Base-by-base conservation (phyloP, 345 rosid genomes). In the Linum lewisii region DNA sequence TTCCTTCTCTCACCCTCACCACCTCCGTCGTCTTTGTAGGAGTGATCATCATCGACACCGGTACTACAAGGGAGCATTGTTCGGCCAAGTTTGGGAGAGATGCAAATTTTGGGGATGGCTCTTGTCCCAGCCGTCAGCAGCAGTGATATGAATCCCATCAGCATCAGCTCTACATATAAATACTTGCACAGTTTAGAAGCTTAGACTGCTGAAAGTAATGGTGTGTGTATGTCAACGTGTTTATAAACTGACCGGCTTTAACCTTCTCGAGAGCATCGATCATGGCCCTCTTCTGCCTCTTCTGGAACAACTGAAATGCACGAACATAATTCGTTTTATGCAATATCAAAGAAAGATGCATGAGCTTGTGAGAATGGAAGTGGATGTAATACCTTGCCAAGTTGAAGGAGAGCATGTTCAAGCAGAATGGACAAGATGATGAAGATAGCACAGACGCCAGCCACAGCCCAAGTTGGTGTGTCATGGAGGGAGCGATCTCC, bases 401-500 rank as follows among this genome's bases (percentile, higher is more conserved):
- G 44, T 25, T 62, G 47, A 6, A 56, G 67, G 51, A 68, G 62
- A 10, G 58, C 63, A 20, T 63, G 72, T 37, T 68, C 67, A 11
- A 63, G 62, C 0, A 57, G 54, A 25, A 68, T 44, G 4, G 72
- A 68, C 2, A 68, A 36, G 54, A 68, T 29, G 23, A 68, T 52
- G 29, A 68, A 68, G 26, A 68, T 62, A 19, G 72, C 66, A 38
- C 72, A 68, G 58, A 68, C 72, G 16, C 20, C 36, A 1, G 72
- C 72, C n/a, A 63, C 57, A 20, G 72, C 72, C 68, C 64, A 69
- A 19, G 61, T 63, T 4, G 73, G 73, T 11, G 73, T 63, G 6
- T 61, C 63, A 55, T 70, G 62, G 63, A 81, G 29, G 2, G 78
- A 29, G 52, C 70, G 66, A 0, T 70, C 88, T 63, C 78, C 79